A percentile compares a stretch with the other conserved stretches of the same genome.
Conservation (phyloP, 495 filamentous ascomycete species). For the Aspergillus bridgeri region DNA sequence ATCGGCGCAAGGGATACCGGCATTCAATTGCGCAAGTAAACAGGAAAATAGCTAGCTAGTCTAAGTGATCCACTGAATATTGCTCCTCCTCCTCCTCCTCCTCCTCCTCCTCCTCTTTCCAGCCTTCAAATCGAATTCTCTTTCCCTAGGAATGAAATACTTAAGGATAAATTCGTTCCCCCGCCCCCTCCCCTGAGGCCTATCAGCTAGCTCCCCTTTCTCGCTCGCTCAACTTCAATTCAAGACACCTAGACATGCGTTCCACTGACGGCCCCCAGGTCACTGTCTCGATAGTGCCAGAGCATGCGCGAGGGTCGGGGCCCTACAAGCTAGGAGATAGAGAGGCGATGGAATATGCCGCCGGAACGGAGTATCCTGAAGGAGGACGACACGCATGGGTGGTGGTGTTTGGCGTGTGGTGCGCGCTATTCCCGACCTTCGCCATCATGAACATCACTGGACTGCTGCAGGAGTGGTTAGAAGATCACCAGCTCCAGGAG, state of each 20-base stretch:
- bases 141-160: not conserved
- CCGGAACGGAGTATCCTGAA: conserved; percentile 7
- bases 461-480: conserved; percentile 51
- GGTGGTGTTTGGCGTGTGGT: conserved; percentile 20
- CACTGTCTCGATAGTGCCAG: not conserved
- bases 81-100: not conserved
- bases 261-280: not conserved
- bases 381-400: conserved; percentile 24
- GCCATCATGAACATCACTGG: conserved; percentile 56
- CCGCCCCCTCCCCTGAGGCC: not conserved
- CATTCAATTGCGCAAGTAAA: not conserved
- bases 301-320: too few species aligned
- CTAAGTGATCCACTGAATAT: not conserved
- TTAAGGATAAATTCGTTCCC: not conserved
- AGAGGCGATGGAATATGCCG: not conserved
- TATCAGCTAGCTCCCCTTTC: too few species aligned
- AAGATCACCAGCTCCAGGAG: conserved; percentile 40
- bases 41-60: too few species aligned
- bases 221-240: too few species aligned
- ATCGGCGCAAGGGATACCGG: not conserved
- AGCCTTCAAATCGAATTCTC: too few species aligned
- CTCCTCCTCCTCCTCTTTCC: not conserved
- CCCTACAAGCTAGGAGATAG: not conserved
- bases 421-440: conserved; percentile 23
- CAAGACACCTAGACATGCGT: too few species aligned